These are phyloP conservation scores for Spergularia azorica DNA, from an alignment of 179 eudicot species.

Conservation along the genomic window DNA sequence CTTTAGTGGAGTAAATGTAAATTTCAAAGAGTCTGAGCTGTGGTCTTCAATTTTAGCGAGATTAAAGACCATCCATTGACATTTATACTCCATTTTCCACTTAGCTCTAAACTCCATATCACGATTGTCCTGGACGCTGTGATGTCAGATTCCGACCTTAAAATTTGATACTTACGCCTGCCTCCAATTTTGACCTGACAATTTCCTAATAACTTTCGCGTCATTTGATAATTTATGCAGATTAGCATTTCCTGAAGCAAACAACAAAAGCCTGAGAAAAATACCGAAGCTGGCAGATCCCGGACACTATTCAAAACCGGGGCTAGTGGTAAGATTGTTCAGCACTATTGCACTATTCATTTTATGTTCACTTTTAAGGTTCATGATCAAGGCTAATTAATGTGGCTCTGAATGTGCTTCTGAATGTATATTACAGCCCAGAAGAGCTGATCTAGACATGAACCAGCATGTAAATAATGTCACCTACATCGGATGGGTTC, in stretches of 20 bases:
- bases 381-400: background rate
- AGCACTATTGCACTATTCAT: background rate
- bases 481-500: constrained; percentile 90
- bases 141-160: background rate
- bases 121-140: background rate
- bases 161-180: no score
- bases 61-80: no score
- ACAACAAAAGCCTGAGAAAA: constrained; percentile 84
- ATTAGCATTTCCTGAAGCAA: constrained; percentile 85
- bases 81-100: no score
- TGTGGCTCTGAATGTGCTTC: constrained; percentile 8
- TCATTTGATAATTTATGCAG: constrained; percentile 36
- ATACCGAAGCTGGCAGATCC: constrained; percentile 84
- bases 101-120: background rate
- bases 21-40: no score
- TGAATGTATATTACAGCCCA: constrained; percentile 57
- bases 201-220: background rate
- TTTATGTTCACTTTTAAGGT: background rate
- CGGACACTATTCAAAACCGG: constrained; percentile 56
- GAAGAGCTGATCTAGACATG: constrained; percentile 98
- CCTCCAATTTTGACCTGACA: background rate
- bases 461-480: constrained; percentile 98
- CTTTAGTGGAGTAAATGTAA: no score
- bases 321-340: constrained; percentile 65
- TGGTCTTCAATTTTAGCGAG: no score